Evolutionary conservation across 116 monocot genomes (phyloP).

Genomic region (Dioscorea cayenensis): DNA sequence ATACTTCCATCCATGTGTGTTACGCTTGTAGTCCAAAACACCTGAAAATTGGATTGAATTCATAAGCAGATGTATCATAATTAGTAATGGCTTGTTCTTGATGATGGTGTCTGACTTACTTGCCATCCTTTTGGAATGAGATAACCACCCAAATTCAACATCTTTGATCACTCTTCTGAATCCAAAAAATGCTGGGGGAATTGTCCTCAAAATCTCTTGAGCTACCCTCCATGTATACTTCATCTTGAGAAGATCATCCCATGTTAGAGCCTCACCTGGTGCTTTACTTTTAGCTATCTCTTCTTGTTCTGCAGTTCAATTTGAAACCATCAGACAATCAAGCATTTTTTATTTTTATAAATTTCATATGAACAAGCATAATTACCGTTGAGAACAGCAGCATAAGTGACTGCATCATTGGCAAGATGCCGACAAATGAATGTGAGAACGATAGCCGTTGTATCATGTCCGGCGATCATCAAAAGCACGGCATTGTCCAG

Average conservation of each 20-base stretch:
- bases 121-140: conserved; percentile 43
- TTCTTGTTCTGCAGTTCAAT: conserved; percentile 27
- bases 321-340: not conserved
- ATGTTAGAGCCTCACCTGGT: conserved; percentile 27
- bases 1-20: conserved; percentile 19
- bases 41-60: not conserved
- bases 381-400: conserved; percentile 14
- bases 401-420: conserved; percentile 4
- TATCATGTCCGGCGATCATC: conserved; percentile 33
- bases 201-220: conserved; percentile 24
- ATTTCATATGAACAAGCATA: not conserved
- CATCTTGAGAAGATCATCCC: conserved; percentile 46
- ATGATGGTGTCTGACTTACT: conserved; percentile 2
- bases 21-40: conserved; percentile 8
- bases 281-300: conserved; percentile 23
- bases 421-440: conserved; percentile 37
- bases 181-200: conserved; percentile 28
- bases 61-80: no score
- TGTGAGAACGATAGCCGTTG: conserved; percentile 23
- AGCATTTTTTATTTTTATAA: not conserved
- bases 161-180: conserved; percentile 25
- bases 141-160: conserved; percentile 21
- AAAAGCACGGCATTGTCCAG: conserved; percentile 29
- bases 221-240: conserved; percentile 44
- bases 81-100: no score